Evolutionary conservation across 192 early-diverging fungal genomes (phyloP), one percentile per base, ranked within the genome.

Genomic region (Backusella tarrabulga): DNA sequence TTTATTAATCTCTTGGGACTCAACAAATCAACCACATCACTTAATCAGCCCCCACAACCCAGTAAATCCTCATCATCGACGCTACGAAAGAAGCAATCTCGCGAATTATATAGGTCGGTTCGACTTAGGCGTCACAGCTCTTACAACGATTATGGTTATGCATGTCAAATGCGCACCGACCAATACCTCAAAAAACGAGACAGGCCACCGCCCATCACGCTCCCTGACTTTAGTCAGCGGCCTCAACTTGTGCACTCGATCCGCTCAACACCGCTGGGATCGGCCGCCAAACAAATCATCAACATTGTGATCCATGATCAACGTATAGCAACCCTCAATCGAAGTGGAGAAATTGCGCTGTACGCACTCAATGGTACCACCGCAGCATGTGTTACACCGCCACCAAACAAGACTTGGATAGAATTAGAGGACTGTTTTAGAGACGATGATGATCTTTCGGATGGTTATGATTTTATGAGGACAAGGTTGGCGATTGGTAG

Each of bases 141-240:
- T 15, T 82, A 82, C 52, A 82, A 82, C 41, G 77, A 82, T 38
- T 82, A 78, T 76, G 80, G 80, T 4, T 82, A 78, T 50, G 76
- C 77, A 4, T 82, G 80, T 72, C 77, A 75, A 41, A 72, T 70
- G 34, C 73, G 72, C 4, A 82, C 80, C 14, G 77, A 68, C 5
- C 73, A 82, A 19, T 82, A 82, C 56, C 66, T 82, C 5, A 72
- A 73, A 71, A 54, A 75, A 26, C 17, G 42, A 50, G 56, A 11
- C 11, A 76, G 23, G n/a, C 7, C 54, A 21, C 54, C 34, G 44
- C 19, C 66, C 6, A 21, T 52, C 4, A 42, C 67, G 6, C 34
- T 36, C 17, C 74, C 74, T 0, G 67, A 80, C 26, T 76, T 75
- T 14, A 41, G 54, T 0, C 50, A 74, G 14, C 52, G 69, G 0